phyloP scores from a whole-genome alignment of 2,329 filamentous ascomycete genomes.

The Aspergillus fructus region DNA sequence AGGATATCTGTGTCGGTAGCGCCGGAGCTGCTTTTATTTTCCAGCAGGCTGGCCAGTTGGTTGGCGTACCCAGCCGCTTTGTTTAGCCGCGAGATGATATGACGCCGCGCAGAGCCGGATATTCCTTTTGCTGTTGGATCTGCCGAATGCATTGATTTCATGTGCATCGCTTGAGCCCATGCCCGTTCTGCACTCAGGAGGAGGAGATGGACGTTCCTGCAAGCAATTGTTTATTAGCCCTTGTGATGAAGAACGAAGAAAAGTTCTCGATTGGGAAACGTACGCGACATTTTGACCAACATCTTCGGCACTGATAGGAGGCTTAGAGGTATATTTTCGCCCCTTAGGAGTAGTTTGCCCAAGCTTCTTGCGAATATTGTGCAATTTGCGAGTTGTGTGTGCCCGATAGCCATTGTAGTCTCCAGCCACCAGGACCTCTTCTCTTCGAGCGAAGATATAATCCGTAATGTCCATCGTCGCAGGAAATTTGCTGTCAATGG shows the following conservation, averaged over 20 bases:
- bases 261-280: constrained; percentile 26
- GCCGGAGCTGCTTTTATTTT: constrained; percentile 62
- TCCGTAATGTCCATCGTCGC: constrained; percentile 81
- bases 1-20: constrained; percentile 71
- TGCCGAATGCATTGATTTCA: constrained; percentile 78
- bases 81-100: constrained; percentile 82
- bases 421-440: constrained; percentile 80
- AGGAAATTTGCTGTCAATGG: neutral
- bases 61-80: constrained; percentile 74
- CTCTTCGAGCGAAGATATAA: constrained; percentile 74
- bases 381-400: constrained; percentile 76
- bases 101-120: constrained; percentile 74
- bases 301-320: constrained; percentile 70
- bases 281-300: constrained; percentile 76
- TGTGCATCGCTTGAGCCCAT: constrained; percentile 94
- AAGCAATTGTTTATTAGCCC: neutral
- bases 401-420: constrained; percentile 84
- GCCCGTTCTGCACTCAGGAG: constrained; percentile 85
- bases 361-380: constrained; percentile 80
- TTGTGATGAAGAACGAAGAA: neutral
- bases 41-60: constrained; percentile 65
- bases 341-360: constrained; percentile 80
- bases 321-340: constrained; percentile 76
- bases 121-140: constrained; percentile 73
- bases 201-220: constrained; percentile 73